Conservation (phyloP, 2,329 filamentous ascomycete species). For the Dothiorella sarmentorum region DNA sequence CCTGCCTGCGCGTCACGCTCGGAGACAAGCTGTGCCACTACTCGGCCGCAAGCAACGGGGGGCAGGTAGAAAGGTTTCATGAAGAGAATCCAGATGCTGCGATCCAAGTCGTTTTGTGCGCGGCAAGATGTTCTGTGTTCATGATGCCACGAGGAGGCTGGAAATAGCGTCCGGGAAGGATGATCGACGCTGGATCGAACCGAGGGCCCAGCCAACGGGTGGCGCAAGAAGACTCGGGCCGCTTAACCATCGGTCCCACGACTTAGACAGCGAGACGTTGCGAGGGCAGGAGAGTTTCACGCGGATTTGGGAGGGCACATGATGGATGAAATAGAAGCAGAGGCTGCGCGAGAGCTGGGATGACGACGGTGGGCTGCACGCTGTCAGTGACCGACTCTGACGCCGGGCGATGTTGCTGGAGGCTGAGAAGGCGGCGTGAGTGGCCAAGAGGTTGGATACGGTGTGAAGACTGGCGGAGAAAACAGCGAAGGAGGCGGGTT, state of each 20-base stretch:
- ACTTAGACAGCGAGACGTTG: background rate
- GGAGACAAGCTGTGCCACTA: background rate
- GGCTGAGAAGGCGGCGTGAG: background rate
- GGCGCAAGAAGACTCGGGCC: constrained; percentile 3
- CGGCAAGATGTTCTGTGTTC: background rate
- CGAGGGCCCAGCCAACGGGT: background rate
- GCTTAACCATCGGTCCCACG: too few species aligned
- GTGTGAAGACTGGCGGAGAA: background rate
- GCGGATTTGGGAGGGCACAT: background rate
- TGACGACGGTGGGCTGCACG: too few species aligned
- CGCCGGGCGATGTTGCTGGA: too few species aligned
- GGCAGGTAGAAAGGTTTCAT: background rate
- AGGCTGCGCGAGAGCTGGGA: background rate
- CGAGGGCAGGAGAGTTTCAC: background rate
- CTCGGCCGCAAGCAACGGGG: background rate
- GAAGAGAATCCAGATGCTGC: background rate
- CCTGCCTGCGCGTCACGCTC: background rate
- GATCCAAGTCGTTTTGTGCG: background rate
- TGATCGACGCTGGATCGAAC: background rate
- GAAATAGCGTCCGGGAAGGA: background rate
- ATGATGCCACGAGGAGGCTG: background rate
- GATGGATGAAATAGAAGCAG: background rate
- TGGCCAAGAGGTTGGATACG: background rate
- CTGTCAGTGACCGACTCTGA: background rate
- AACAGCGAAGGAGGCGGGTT: background rate